Evolutionary conservation across 73 alveolate genomes (phyloP), one percentile per base, ranked within the genome.

Genomic region (Diophrys sp.): DNA sequence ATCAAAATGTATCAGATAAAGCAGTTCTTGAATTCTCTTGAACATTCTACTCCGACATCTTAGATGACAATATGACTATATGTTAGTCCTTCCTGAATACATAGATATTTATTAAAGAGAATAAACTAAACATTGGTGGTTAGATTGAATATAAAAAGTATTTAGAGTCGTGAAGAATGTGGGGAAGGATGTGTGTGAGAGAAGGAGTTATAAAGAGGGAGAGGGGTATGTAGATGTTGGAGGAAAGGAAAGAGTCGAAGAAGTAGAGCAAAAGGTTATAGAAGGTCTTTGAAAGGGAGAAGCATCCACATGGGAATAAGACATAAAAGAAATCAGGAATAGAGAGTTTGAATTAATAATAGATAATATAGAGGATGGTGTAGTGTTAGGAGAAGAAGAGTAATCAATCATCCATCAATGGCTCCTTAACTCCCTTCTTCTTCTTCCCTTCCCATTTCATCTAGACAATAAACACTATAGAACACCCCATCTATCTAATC

Each of bases 171-270:
- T 74, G 23, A 82, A 82, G 34, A 74, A 74, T 70, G 77, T 81
- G 18, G 75, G 67, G 0, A 76, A 82, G 34, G 73, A 82, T 74
- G 34, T 82, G 75, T 23, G 29, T 2, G 75, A 68, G n/a, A n/a
- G n/a, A n/a, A 18, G 75, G 56, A 68, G 62, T 11, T 44, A 44
- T 44, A 11, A 11, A 11, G 18, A 44, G 5, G 18, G 62, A 5
- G 62, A 11, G 62, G 62, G 5, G 5, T 44, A 44, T 44, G 18
- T 44, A 44, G 18, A 44, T 44, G 5, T 44, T 11, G 18, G 18
- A 44, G 62, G n/a, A n/a, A n/a, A n/a, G n/a, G n/a, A n/a, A n/a
- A n/a, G n/a, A n/a, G n/a, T n/a, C n/a, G n/a, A n/a, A n/a, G n/a
- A n/a, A n/a, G n/a, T n/a, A n/a, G n/a, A n/a, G n/a, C n/a, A n/a